Evolutionary conservation across 2,329 filamentous ascomycete species (phyloP), one percentile per base, ranked within the genome.

Genomic region (Cercospora berteroae): DNA sequence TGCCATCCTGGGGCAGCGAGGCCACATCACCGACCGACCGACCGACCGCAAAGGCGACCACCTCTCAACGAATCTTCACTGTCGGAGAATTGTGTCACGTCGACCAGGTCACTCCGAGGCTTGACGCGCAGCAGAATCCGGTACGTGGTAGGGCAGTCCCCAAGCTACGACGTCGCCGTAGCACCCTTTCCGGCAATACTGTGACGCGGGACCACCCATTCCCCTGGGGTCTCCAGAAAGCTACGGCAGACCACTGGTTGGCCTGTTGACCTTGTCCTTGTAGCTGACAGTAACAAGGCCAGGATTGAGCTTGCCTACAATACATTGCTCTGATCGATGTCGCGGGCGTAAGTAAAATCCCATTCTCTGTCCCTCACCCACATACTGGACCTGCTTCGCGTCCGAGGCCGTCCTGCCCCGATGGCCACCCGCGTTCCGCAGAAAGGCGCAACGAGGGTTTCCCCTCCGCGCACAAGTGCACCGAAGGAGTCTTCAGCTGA

Each of bases 301-400:
- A 59, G 67, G 67, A 66, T 71, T 58, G 65, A 71, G 66, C 64
- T 67, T 67, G 60, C 31, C 66, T 64, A 67, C n/a, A n/a, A n/a
- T 64, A 67, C 65, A 68, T 60, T 66, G 64, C 33, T 64, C 50
- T 70, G 65, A 69, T 71, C 67, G 67, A 73, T 72, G 72, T 71
- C 61, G 61, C 61, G 61, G 33, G 50, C 70, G 70, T 72, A 65
- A 72, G 71, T 71, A 59, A 61, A 50, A 48, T 64, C 64, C 52
- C 58, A 31, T 57, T 42, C 48, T 63, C 56, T 59, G 44, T 61
- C 42, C 36, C 13, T 56, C 44, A 23, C 13, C n/a, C 50, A 42
- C 16, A 25, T 29, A 63, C 31, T 58, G 16, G 36, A 48, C 50
- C 50, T 55, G 64, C 48, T 63, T 50, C 31, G 60, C n/a, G 8